Evolutionary conservation across 2,329 filamentous ascomycete species (phyloP).

Genomic region (Xylaria sp.): DNA sequence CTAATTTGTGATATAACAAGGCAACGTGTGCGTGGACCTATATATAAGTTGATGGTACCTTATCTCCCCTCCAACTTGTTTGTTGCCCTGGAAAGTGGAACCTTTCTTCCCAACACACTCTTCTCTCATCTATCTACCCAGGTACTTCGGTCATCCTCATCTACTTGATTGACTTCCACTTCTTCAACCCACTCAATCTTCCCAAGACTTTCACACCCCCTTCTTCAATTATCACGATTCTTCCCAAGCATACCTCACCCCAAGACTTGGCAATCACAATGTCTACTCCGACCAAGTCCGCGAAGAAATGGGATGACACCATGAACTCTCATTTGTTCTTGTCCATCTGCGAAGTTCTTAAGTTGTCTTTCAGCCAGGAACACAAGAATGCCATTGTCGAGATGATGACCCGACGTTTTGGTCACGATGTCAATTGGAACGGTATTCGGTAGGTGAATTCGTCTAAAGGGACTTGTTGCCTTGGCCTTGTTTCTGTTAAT

Average conservation of each 20-base stretch:
- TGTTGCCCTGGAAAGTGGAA: constrained; percentile 5
- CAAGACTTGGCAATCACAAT: constrained; percentile 18
- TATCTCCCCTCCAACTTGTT: constrained; percentile 7
- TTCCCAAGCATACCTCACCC: background rate
- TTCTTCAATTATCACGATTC: background rate
- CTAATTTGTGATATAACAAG: constrained; percentile 5
- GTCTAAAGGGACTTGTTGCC: constrained; percentile 23
- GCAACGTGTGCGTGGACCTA: constrained; percentile 15
- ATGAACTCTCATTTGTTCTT: constrained; percentile 41
- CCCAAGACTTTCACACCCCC: background rate
- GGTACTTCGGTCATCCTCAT: background rate
- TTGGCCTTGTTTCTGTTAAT: constrained; percentile 14
- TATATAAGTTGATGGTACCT: constrained; percentile 12
- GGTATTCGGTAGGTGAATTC: constrained; percentile 50
- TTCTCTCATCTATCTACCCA: background rate
- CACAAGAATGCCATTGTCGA: constrained; percentile 41
- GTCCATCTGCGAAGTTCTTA: constrained; percentile 39
- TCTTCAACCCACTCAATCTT: constrained; percentile 4
- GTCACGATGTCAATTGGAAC: constrained; percentile 50
- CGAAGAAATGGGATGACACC: constrained; percentile 42
- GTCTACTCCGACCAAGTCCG: constrained; percentile 14
- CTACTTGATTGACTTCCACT: background rate
- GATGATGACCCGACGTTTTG: constrained; percentile 39
- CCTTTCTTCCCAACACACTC: constrained; percentile 7
- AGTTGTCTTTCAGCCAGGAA: constrained; percentile 38